Base-by-base conservation (phyloP, 768 basidiomycete genomes). In the Phaffia australis region DNA sequence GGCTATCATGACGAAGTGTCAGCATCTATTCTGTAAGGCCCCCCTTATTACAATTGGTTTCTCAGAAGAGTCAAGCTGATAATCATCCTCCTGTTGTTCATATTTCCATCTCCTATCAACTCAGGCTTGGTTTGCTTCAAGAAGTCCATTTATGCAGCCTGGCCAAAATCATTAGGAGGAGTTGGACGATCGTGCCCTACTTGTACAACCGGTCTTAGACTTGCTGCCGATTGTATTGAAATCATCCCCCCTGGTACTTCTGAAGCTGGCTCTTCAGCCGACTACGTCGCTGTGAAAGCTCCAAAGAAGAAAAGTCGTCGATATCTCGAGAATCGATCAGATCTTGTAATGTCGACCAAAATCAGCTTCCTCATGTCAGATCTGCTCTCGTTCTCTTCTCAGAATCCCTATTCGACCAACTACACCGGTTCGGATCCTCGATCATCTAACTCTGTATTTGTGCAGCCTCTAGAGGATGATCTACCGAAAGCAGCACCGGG, bases 1-100 rank as follows among this genome's bases (percentile, higher is more conserved):
- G 29, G 83, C 86, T 0, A 78, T 97, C 61, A 77, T 99, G 73
- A 95, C 95, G 16, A 84, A 87, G 69, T 99, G 95, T 75, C 88
- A 91, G 72, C 95, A 99, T 75, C 81, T 98, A 35, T 97, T 88
- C 76, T 99, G 95, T 77, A 72, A 71, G 76, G 72, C 27, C 7
- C 11, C 23, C 49, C 16, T 63, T 18, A 15, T 60, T 27, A 23
- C 19, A 21, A n/a, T 3, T 46, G 11, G 19, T 35, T 58, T 63
- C 3, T 30, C 6, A 42, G 11, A 11, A 42, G 6, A 42, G 11
- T 42, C 35, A 42, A 42, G 51, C 32, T 62, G 25, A 62, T 27
- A 23, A 51, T 51, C 35, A n/a, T 32, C 35, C 11, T 42, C 11
- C 11, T 42, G 4, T 42, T 4, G 35, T 5, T 42, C 11, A 42